These are phyloP conservation scores for Stagonosporopsis cucurbitacearum DNA, from an alignment of 2,329 filamentous ascomycete species.

Conservation along the genomic window DNA sequence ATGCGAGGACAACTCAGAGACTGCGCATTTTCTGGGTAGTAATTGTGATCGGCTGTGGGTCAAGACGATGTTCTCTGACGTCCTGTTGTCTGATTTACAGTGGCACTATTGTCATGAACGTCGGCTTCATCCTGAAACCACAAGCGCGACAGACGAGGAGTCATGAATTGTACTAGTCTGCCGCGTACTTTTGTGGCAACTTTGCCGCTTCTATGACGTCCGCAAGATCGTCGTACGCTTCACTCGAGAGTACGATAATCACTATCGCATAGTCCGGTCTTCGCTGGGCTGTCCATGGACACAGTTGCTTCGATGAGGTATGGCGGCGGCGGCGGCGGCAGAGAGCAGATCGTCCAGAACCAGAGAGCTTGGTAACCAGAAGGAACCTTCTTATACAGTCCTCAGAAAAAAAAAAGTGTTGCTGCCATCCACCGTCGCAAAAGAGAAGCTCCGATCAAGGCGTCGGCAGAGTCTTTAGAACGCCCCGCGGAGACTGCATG, in stretches of 20 bases:
- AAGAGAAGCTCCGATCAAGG: neutral
- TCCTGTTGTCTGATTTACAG: neutral
- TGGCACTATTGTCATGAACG: neutral
- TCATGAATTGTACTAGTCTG: neutral
- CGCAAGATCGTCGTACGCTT: neutral
- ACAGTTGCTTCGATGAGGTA: neutral
- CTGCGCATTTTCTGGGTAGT: neutral
- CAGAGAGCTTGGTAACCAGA: neutral
- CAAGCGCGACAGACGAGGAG: slow-evolving; percentile 13
- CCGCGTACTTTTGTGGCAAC: neutral
- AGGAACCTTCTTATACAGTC: neutral
- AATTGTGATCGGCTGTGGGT: slow-evolving; percentile 5
- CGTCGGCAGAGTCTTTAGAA: neutral
- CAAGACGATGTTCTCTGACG: neutral
- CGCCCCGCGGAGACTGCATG: neutral
- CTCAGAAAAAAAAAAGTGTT: neutral
- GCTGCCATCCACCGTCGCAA: neutral
- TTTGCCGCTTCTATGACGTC: neutral
- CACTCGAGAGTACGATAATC: neutral
- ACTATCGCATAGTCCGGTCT: neutral
- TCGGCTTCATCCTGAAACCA: slow-evolving; percentile 11
- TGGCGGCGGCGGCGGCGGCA: slow-evolving; percentile 2
- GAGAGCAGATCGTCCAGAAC: neutral
- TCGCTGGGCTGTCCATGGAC: neutral
- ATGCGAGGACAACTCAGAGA: neutral